Evolutionary conservation across 495 filamentous ascomycete genomes (phyloP).

Genomic region (Penicillium riverlandense): DNA sequence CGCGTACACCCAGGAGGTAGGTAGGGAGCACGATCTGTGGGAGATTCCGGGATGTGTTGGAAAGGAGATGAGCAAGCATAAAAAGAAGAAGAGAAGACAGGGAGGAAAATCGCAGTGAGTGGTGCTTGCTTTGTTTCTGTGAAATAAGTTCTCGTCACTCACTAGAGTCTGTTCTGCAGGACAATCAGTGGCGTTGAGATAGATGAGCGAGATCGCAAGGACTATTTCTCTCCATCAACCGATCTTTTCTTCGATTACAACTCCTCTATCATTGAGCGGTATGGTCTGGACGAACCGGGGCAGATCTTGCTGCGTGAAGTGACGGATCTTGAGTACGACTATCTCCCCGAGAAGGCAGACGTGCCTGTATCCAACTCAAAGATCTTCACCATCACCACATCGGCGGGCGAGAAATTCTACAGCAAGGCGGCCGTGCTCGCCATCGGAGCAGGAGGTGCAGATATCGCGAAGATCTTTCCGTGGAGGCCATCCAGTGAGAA

Average conservation of each 20-base stretch:
- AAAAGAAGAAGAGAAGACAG: constrained; percentile 49
- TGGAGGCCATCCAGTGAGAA: constrained; percentile 29
- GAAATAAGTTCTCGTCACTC: too few species aligned
- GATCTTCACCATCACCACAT: constrained; percentile 46
- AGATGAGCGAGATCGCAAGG: constrained; percentile 58
- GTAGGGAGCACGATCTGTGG: constrained; percentile 41
- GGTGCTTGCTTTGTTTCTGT: background rate
- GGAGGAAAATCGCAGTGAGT: constrained; percentile 22
- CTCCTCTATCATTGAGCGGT: constrained; percentile 42
- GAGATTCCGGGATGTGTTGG: constrained; percentile 56
- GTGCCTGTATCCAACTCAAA: constrained; percentile 16
- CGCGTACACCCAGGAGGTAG: constrained; percentile 48
- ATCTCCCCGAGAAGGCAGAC: constrained; percentile 9
- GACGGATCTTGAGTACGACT: constrained; percentile 43
- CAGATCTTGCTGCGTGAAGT: constrained; percentile 43
- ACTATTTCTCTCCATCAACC: constrained; percentile 55
- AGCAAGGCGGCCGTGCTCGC: constrained; percentile 49
- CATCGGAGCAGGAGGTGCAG: constrained; percentile 44
- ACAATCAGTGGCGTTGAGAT: constrained; percentile 36
- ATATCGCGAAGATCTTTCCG: constrained; percentile 39
- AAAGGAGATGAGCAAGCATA: constrained; percentile 58
- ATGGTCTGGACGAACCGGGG: constrained; percentile 37
- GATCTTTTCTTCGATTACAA: constrained; percentile 53
- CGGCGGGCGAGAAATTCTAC: constrained; percentile 35
- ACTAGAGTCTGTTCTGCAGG: background rate